Percentiles rank a stretch among this genome's conserved stretches.
Evolutionary conservation across 495 filamentous ascomycete genomes (phyloP).

Genomic region (Talaromyces adpressus): DNA sequence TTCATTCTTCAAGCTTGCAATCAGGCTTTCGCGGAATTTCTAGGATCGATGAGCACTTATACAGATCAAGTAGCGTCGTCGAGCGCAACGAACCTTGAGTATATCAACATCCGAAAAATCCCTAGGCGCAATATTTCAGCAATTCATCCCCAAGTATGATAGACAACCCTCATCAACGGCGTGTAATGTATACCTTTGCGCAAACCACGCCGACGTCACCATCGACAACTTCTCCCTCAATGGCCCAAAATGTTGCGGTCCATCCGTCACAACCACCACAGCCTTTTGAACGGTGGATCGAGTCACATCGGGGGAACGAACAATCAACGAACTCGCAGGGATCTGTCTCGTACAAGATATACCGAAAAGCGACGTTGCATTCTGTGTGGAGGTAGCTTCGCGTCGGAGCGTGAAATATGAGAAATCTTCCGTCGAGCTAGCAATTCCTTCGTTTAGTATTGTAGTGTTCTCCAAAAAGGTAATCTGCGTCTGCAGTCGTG

Average conservation of each 20-base stretch:
- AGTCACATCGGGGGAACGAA: constrained; percentile 81
- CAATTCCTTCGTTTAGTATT: neutral
- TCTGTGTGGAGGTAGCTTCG: constrained; percentile 45
- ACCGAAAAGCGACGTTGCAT: constrained; percentile 86
- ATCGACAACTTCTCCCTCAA: constrained; percentile 77
- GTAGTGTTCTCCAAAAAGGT: too few species aligned
- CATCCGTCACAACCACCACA: constrained; percentile 93
- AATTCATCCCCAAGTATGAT: neutral
- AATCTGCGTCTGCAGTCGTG: too few species aligned
- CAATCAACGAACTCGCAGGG: constrained; percentile 66
- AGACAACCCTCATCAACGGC: neutral
- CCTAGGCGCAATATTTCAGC: constrained; percentile 28
- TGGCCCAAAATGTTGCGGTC: constrained; percentile 71
- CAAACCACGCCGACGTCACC: constrained; percentile 94
- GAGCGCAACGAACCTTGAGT: constrained; percentile 45
- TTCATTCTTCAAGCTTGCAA: constrained; percentile 54
- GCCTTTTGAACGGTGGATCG: constrained; percentile 96
- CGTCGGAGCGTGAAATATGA: constrained; percentile 93
- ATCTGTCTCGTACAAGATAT: constrained; percentile 93
- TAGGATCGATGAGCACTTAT: constrained; percentile 28
- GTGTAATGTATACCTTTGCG: constrained; percentile 59
- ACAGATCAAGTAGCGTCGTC: neutral
- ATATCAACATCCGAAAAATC: constrained; percentile 71
- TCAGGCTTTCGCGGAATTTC: constrained; percentile 86
- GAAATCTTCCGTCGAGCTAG: constrained; percentile 83